These are phyloP conservation scores for Monilinia vaccinii-corymbosi DNA, from an alignment of 2,329 filamentous ascomycete species.

Conservation along the genomic window DNA sequence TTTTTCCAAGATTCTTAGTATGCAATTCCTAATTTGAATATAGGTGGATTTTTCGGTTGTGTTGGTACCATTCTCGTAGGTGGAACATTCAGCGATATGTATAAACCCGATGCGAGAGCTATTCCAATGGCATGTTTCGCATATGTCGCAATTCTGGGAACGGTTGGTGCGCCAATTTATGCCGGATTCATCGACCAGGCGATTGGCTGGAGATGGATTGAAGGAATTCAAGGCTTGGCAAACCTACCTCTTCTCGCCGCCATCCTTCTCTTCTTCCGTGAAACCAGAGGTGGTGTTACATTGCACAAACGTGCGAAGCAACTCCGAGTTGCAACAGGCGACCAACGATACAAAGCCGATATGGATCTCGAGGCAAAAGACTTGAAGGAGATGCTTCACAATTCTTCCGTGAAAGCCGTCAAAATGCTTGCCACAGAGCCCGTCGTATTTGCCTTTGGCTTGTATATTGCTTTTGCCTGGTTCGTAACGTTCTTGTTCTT, in stretches of 20 bases:
- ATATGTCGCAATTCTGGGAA: slow-evolving; percentile 62
- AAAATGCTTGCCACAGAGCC: slow-evolving; percentile 61
- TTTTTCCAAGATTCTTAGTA: slow-evolving; percentile 25
- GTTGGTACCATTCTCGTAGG: slow-evolving; percentile 68
- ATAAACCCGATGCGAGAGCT: slow-evolving; percentile 66
- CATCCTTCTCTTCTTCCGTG: slow-evolving; percentile 64
- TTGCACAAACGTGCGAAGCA: slow-evolving; percentile 63
- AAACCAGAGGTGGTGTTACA: slow-evolving; percentile 73
- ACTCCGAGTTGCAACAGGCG: slow-evolving; percentile 55
- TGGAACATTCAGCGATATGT: slow-evolving; percentile 83
- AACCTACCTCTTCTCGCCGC: slow-evolving; percentile 53
- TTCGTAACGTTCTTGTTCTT: slow-evolving; percentile 78
- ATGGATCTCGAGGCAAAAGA: slow-evolving; percentile 43
- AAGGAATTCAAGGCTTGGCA: slow-evolving; percentile 71
- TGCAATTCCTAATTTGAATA: not conserved
- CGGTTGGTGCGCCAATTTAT: slow-evolving; percentile 60
- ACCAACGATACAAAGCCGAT: slow-evolving; percentile 41
- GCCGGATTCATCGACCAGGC: slow-evolving; percentile 48
- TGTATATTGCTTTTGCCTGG: slow-evolving; percentile 87
- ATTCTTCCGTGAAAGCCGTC: slow-evolving; percentile 69
- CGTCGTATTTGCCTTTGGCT: slow-evolving; percentile 73
- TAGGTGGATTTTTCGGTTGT: slow-evolving; percentile 56
- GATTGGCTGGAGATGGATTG: slow-evolving; percentile 73
- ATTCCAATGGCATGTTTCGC: slow-evolving; percentile 83
- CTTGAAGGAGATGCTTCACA: slow-evolving; percentile 56